Base-by-base conservation (phyloP, 441 rosid genomes). In the Gossypium davidsonii region DNA sequence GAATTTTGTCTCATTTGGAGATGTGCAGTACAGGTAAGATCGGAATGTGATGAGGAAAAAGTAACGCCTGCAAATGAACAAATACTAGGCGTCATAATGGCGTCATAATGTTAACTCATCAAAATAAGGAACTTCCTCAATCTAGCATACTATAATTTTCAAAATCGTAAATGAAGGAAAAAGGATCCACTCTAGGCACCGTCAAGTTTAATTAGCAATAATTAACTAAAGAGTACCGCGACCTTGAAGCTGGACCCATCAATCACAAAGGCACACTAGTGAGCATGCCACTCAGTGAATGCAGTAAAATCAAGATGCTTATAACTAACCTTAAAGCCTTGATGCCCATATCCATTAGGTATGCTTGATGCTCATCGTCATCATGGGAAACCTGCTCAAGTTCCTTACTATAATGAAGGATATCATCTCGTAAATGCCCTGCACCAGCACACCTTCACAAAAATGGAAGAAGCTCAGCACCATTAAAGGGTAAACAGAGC, bases 401-500 rank as follows among this genome's bases (percentile, higher is more conserved):
- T 78, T 89, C 92, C 81, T 88, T 88, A 37, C 74, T 84, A 77
- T 90, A 90, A 81, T 86, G 67, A 72, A 86, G 84, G 71, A 96
- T 93, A 77, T 91, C 97, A 75, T 89, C 93, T 57, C 87, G 89
- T 76, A 93, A 75, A 85, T 96, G 96, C 72, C 99, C 99, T 31
- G 98, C 99, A 72, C 94, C 99, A 15, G 91, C 91, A 84, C 98
- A 91, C 80, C 99, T 96, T 70, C 52, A 63, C 46, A 78, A 55
- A 4, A 53, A 64, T 12, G 48, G 67, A 75, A 75, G 31, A 78
- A 70, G 49, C 9, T 77, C 81, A 82, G 69, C 71, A 12, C 53
- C 76, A 75, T 12, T 59, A 25, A 17, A 26, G 39, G 71, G 12
- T 21, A 3, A n/a, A 48, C 15, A 21, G 55, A 7, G 26, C 46